These are phyloP conservation scores for Trichoderma cornu-damae DNA, from an alignment of 2,329 filamentous ascomycete genomes.

Conservation along the genomic window DNA sequence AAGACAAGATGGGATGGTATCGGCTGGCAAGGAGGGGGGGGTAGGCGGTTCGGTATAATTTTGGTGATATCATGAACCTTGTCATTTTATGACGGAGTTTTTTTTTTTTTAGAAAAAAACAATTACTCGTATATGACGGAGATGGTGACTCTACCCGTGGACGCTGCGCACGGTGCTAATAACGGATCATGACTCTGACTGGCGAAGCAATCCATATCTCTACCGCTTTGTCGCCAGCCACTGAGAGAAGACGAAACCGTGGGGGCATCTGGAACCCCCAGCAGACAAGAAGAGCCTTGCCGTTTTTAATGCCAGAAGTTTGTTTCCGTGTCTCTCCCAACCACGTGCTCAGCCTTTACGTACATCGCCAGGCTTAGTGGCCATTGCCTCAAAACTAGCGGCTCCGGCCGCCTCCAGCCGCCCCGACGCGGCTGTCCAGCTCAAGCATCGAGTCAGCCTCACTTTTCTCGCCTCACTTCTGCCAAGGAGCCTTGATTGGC, in stretches of 20 bases:
- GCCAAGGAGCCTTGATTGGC: too few relatives aligned
- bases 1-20: conserved; percentile 28
- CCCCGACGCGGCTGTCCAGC: background rate
- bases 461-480: conserved; percentile 2
- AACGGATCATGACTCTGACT: conserved; percentile 1
- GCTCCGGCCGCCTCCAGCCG: conserved; percentile 9
- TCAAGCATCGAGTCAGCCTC: background rate
- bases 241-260: background rate
- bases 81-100: conserved; percentile 8
- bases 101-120: too few relatives aligned
- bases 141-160: background rate
- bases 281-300: background rate
- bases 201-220: background rate
- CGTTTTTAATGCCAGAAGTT: background rate
- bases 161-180: background rate
- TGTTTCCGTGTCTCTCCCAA: background rate
- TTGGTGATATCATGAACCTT: conserved; percentile 15
- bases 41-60: conserved; percentile 11
- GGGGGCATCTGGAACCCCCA: background rate
- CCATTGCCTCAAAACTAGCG: background rate
- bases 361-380: too few relatives aligned
- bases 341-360: background rate
- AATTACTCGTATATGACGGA: background rate
- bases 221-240: background rate
- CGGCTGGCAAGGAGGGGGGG: conserved; percentile 4